Conservation (phyloP, 305 asterid species). For the Euphrasia arctica region DNA sequence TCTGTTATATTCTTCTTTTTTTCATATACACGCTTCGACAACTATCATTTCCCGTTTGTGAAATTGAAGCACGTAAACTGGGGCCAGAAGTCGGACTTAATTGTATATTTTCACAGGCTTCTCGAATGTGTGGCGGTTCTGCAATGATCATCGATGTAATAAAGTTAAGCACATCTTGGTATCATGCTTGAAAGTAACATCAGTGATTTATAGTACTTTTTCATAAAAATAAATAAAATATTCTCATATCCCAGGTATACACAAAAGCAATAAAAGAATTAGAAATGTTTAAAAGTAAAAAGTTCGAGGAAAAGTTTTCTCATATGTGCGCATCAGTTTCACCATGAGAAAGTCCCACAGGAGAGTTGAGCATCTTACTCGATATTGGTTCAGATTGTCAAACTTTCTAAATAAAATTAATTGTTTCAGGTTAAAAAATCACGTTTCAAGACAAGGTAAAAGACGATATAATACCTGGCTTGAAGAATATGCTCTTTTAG, state of each 20-base stretch:
- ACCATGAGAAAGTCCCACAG: neutral
- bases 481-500: conserved; percentile 63
- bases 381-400: neutral
- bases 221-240: neutral
- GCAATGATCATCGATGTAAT: conserved; percentile 20
- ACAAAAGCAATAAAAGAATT: neutral
- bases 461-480: conserved; percentile 50
- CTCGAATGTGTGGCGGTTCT: conserved; percentile 72
- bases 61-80: neutral
- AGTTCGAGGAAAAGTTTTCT: neutral
- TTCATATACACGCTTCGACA: neutral
- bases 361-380: neutral
- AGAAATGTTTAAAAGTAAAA: neutral
- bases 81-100: conserved; percentile 19
- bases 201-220: neutral
- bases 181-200: neutral
- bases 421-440: neutral
- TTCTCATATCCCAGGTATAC: neutral
- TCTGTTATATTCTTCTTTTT: neutral
- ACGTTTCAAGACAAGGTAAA: neutral
- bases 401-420: neutral
- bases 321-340: neutral
- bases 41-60: neutral
- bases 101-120: conserved; percentile 74
- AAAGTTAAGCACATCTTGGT: neutral